Evolutionary conservation across 1,284 basidiomycete species (phyloP).

Genomic region (Wolfiporia cocos): DNA sequence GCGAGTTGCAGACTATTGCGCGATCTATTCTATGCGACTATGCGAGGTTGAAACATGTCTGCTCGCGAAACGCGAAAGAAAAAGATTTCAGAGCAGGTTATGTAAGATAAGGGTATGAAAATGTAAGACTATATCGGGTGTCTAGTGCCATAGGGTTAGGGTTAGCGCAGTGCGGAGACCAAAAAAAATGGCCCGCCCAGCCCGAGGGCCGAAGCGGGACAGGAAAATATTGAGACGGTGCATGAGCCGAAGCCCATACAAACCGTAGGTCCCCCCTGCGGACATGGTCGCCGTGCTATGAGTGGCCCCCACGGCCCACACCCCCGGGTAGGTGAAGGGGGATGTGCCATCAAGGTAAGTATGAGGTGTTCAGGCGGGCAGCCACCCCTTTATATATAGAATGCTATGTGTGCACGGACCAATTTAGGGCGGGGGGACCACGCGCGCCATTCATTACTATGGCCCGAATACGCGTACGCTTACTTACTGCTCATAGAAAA

Average conservation of each 20-base stretch:
- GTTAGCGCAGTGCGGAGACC: slow-evolving; percentile 3
- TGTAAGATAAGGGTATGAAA: too few species aligned
- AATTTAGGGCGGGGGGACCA: not conserved
- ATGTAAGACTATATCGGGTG: too few species aligned
- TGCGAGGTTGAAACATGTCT: too few species aligned
- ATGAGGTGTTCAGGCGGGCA: slow-evolving; percentile 20
- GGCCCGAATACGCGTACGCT: too few species aligned
- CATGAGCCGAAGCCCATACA: slow-evolving; percentile 26
- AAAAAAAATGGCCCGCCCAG: slow-evolving; percentile 30
- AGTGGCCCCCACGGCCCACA: slow-evolving; percentile 20
- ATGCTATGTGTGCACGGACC: not conserved
- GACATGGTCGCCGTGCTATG: slow-evolving; percentile 17
- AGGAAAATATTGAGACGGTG: slow-evolving; percentile 56
- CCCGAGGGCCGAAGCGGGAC: slow-evolving; percentile 48
- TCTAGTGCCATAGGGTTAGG: slow-evolving; percentile 7
- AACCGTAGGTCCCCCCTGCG: slow-evolving; percentile 22
- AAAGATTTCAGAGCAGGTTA: too few species aligned
- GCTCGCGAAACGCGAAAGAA: too few species aligned
- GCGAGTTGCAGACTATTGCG: too few species aligned
- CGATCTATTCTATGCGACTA: too few species aligned
- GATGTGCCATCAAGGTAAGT: slow-evolving; percentile 37
- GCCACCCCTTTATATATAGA: not conserved
- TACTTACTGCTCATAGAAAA: too few species aligned
- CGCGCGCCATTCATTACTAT: too few species aligned
- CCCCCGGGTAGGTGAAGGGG: slow-evolving; percentile 16